Percentiles rank a stretch among this genome's conserved stretches.
phyloP scores from a whole-genome alignment of 1,284 basidiomycete genomes.

The Sporisorium sorghi region DNA sequence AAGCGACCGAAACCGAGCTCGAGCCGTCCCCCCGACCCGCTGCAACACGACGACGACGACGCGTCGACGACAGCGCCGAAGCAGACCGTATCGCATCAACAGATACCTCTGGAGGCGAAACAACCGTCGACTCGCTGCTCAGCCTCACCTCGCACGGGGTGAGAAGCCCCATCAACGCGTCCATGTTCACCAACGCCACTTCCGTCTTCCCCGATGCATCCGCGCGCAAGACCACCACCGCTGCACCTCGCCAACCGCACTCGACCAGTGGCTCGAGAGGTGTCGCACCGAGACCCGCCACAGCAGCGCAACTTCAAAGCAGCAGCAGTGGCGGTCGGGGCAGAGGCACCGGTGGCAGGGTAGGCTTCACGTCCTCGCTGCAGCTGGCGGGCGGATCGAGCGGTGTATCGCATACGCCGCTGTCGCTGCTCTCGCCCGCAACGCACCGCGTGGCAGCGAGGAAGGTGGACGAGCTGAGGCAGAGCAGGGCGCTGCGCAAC shows the following conservation, averaged over 20 bases:
- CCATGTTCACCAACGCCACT: constrained; percentile 29
- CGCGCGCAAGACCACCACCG: not conserved
- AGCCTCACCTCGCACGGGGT: not conserved
- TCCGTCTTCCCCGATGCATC: constrained; percentile 6
- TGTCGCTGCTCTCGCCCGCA: constrained; percentile 41
- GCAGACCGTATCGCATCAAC: not conserved
- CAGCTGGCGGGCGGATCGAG: constrained; percentile 31
- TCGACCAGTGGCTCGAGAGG: too few species aligned
- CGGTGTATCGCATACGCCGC: constrained; percentile 39
- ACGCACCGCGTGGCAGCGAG: constrained; percentile 25
- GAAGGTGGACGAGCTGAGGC: constrained; percentile 31
- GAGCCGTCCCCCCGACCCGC: not conserved
- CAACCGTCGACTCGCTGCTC: constrained; percentile 12
- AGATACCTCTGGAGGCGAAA: not conserved
- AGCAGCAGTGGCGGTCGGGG: too few species aligned
- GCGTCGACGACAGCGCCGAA: constrained; percentile 13
- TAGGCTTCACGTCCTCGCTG: constrained; percentile 9
- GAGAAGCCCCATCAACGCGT: constrained; percentile 24
- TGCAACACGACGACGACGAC: too few species aligned
- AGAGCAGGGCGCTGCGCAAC: constrained; percentile 21
- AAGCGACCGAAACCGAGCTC: constrained; percentile 24
- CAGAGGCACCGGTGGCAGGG: not conserved
- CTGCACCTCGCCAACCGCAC: too few species aligned
- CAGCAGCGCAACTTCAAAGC: too few species aligned
- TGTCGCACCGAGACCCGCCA: too few species aligned